Percentiles rank a stretch among this genome's conserved stretches.
Conservation (phyloP, 2,329 filamentous ascomycete species). For the Ilyonectria destructans region DNA sequence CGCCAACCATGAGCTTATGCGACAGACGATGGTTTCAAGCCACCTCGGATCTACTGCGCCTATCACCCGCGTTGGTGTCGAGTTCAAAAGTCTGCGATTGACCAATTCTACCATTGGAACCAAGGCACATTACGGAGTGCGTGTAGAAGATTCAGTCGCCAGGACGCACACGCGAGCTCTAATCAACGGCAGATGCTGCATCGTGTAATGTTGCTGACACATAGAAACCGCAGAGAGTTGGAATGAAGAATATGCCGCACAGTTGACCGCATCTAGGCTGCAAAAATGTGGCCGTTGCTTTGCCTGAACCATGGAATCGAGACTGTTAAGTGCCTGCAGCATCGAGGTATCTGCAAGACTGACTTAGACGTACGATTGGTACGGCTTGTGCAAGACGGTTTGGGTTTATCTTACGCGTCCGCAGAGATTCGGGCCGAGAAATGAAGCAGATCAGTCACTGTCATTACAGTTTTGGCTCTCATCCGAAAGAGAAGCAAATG, state of each 20-base stretch:
- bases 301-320: not conserved
- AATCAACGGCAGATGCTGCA: not conserved
- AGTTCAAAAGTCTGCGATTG: not conserved
- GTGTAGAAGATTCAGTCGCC: not conserved
- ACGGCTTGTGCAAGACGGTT: not conserved
- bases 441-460: not conserved
- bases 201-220: not conserved
- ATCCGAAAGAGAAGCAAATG: not conserved
- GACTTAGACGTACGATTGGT: not conserved
- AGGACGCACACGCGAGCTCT: not conserved
- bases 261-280: too few species aligned
- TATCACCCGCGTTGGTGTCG: not conserved
- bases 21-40: not conserved
- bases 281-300: not conserved
- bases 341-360: not conserved
- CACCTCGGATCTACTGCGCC: not conserved
- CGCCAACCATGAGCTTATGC: constrained; percentile 16
- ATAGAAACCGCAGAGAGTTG: not conserved
- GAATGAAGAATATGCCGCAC: not conserved
- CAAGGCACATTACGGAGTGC: not conserved
- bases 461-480: too few species aligned
- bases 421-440: not conserved
- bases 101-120: too few species aligned
- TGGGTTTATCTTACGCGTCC: constrained; percentile 1
- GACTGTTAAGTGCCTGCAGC: not conserved